Percentiles rank a stretch among this genome's conserved stretches.
Evolutionary conservation across 768 basidiomycete genomes (phyloP).

Genomic region (Termitomyces sp.): DNA sequence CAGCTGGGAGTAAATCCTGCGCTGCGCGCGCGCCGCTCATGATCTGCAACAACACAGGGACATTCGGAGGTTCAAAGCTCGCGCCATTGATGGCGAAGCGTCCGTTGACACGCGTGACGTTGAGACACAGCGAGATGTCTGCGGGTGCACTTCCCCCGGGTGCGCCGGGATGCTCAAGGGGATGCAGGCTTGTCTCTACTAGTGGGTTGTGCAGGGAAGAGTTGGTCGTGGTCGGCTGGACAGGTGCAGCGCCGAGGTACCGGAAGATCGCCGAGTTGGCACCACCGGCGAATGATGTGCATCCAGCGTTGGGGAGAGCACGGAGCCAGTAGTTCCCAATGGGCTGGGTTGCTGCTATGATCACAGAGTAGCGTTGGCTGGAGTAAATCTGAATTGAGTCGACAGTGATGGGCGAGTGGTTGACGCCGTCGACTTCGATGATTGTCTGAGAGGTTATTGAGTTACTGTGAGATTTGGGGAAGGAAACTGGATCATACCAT

Average conservation of each 20-base stretch:
- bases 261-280: not conserved
- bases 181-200: not conserved
- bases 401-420: not conserved
- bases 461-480: not conserved
- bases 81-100: not conserved
- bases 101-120: not conserved
- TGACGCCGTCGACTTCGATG: conserved; percentile 3
- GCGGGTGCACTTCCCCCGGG: not conserved
- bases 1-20: conserved; percentile 24
- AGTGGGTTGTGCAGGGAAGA: not conserved
- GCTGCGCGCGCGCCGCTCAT: not conserved
- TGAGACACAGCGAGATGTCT: not conserved
- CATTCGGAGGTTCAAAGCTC: not conserved
- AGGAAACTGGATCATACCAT: conserved; percentile 17
- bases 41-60: conserved; percentile 1
- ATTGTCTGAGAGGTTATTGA: not conserved
- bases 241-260: not conserved
- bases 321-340: not conserved
- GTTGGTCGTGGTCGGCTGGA: not conserved
- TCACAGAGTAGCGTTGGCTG: not conserved
- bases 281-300: not conserved
- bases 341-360: not conserved
- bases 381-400: not conserved
- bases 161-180: not conserved
- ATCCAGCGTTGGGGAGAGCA: not conserved